Percentiles rank a stretch among this genome's conserved stretches.
Evolutionary conservation across 106 monocot species (phyloP).

Genomic region (Cymbidium sinense): DNA sequence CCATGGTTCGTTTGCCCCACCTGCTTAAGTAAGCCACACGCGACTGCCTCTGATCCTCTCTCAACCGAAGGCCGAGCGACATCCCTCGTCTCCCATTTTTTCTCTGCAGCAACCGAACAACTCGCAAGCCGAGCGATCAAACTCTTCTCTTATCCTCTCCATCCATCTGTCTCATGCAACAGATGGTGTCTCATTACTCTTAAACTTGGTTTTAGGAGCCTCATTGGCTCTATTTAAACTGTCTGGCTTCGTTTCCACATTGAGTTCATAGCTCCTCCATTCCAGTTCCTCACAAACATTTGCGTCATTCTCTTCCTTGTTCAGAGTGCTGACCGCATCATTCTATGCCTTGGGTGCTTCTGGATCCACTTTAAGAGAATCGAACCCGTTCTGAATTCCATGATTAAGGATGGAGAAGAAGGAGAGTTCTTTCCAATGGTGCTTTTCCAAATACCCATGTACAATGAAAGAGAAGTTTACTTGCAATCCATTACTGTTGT

Average conservation of each 20-base stretch:
- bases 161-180: too few species aligned
- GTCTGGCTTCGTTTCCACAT: conserved; percentile 50
- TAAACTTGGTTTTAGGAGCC: conserved; percentile 11
- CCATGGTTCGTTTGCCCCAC: too few species aligned
- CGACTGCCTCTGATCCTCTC: too few species aligned
- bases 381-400: conserved; percentile 17
- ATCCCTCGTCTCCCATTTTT: too few species aligned
- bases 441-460: conserved; percentile 81
- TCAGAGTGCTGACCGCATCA: conserved; percentile 60
- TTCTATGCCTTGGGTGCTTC: conserved; percentile 67
- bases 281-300: conserved; percentile 61
- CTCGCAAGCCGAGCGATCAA: too few species aligned
- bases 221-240: conserved; percentile 35
- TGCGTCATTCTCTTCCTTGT: conserved; percentile 71
- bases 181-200: conserved; percentile 32
- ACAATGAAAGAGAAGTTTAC: conserved; percentile 91
- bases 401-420: conserved; percentile 16
- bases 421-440: conserved; percentile 60
- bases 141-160: too few species aligned
- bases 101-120: too few species aligned
- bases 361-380: conserved; percentile 53
- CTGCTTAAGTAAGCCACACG: too few species aligned
- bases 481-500: conserved; percentile 74
- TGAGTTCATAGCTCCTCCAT: conserved; percentile 53
- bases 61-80: too few species aligned